Evolutionary conservation across 495 filamentous ascomycete species (phyloP), one percentile per base, ranked within the genome.

Genomic region (Ascobolus immersus): DNA sequence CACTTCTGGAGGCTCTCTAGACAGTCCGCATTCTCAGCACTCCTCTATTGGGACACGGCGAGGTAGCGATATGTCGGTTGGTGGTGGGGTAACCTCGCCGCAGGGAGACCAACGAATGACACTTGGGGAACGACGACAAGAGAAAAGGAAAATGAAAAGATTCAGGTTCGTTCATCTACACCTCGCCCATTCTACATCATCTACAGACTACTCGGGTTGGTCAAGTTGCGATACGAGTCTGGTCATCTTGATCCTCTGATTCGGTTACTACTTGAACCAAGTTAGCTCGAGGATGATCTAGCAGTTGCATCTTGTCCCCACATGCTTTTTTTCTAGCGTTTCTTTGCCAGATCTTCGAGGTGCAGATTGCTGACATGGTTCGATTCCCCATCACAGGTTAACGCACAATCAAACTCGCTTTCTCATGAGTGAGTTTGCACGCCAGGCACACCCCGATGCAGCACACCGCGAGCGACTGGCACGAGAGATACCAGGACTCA

Each of bases 381-480:
- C 17, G 22, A 25, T 40, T 15, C 29, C 37, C 14, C 25, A 21
- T 35, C 12, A 18, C 46, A 94, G 84, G 39, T 69, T 94, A 41
- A 94, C 84, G 9, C 84, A 93, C 48, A 86, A 86, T 43, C 84
- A 94, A 62, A 94, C 84, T 17, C 69, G 84, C 19, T 94, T 91
- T 45, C 57, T 94, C 33, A 89, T 91, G 80, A 93, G 79, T 51
- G 84, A 94, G 54, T 94, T 93, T 45, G 76, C 79, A 33, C 78
- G 84, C 42, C 80, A 94, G 45, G 76, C 84, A 14, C 84, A 94
- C 55, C 84, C 84, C 9, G 82, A 94, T 52, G 82, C 84, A 20
- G 76, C 78, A 28, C 81, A 94, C 55, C 67, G 84, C 36, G 81
- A 93, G 52, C 62, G 81, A 21, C 58, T 94, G 33, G 84, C 84